Conservation (phyloP, 2,329 filamentous ascomycete genomes). For the Berkeleyomyces basicola region DNA sequence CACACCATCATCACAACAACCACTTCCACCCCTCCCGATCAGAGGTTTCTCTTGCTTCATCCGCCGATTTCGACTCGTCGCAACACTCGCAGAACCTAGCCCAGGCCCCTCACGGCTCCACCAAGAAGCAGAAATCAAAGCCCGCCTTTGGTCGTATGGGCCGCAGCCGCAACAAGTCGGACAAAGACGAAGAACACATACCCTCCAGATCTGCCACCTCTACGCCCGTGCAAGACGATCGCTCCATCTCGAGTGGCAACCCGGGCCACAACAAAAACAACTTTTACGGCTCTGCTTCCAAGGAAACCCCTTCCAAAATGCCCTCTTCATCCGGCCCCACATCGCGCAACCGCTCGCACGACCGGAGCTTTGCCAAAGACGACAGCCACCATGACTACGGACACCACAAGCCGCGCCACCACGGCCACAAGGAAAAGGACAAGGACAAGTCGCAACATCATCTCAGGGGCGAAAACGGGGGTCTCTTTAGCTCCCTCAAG, state of each 20-base stretch:
- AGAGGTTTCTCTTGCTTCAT: slow-evolving; percentile 34
- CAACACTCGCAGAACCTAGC: slow-evolving; percentile 1
- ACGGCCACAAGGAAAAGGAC: slow-evolving; percentile 30
- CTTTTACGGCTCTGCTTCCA: slow-evolving; percentile 1
- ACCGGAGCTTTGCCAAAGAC: slow-evolving; percentile 38
- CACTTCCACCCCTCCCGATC: slow-evolving; percentile 31
- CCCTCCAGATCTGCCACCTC: slow-evolving; percentile 9
- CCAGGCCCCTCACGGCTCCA: not conserved
- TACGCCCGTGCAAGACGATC: slow-evolving; percentile 11
- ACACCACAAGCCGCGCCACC: not conserved
- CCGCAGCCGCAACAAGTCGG: slow-evolving; percentile 35
- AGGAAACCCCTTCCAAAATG: slow-evolving; percentile 3
- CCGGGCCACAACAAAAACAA: not conserved
- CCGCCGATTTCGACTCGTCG: slow-evolving; percentile 29
- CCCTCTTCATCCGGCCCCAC: slow-evolving; percentile 24
- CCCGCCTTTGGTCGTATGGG: slow-evolving; percentile 33
- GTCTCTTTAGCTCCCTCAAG: slow-evolving; percentile 56
- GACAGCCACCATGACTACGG: slow-evolving; percentile 13
- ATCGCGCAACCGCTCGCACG: slow-evolving; percentile 54
- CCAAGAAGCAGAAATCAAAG: slow-evolving; percentile 37
- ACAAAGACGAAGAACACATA: slow-evolving; percentile 26
- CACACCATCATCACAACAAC: slow-evolving; percentile 24
- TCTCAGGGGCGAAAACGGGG: slow-evolving; percentile 22
- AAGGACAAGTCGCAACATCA: slow-evolving; percentile 31
- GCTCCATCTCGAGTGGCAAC: slow-evolving; percentile 6